Evolutionary conservation across 305 asterid species (phyloP).

Genomic region (Fraxinus platypoda): DNA sequence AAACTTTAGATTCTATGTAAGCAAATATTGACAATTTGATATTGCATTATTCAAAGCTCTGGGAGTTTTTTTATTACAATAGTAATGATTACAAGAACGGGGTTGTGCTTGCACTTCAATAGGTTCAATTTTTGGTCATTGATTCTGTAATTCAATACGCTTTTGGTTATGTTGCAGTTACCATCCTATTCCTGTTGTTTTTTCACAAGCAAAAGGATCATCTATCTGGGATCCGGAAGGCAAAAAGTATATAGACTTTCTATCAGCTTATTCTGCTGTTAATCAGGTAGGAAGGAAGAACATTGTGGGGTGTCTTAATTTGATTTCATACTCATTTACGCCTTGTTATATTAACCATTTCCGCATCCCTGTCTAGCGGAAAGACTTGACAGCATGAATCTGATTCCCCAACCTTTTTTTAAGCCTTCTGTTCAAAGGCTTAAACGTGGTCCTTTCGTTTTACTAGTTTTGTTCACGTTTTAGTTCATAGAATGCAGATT

Average conservation of each 20-base stretch:
- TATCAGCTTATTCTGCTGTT: constrained; percentile 91
- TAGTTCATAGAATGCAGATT: not conserved
- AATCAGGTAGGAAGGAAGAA: constrained; percentile 64
- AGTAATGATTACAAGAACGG: not conserved
- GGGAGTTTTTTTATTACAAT: not conserved
- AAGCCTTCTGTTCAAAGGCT: constrained; percentile 1
- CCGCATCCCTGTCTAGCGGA: not conserved
- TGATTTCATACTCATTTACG: constrained; percentile 12
- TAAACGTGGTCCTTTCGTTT: not conserved
- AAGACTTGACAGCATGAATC: not conserved
- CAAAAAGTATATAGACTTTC: constrained; percentile 83
- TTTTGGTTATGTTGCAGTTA: constrained; percentile 58
- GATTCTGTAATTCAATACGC: not conserved
- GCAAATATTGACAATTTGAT: not conserved
- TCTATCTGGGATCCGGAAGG: constrained; percentile 96
- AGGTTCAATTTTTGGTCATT: constrained; percentile 4
- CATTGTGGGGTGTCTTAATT: constrained; percentile 10
- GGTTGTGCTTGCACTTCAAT: not conserved
- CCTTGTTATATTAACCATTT: not conserved
- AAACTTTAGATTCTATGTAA: not conserved
- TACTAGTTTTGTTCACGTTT: not conserved
- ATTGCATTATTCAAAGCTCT: not conserved
- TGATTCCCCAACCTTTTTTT: not conserved
- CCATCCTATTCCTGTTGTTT: constrained; percentile 91
- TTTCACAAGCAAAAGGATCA: constrained; percentile 88